Percentiles rank a stretch among this genome's conserved stretches.
These are phyloP conservation scores for Rheum nobile DNA, from an alignment of 148 eudicot genomes.

Conservation along the genomic window DNA sequence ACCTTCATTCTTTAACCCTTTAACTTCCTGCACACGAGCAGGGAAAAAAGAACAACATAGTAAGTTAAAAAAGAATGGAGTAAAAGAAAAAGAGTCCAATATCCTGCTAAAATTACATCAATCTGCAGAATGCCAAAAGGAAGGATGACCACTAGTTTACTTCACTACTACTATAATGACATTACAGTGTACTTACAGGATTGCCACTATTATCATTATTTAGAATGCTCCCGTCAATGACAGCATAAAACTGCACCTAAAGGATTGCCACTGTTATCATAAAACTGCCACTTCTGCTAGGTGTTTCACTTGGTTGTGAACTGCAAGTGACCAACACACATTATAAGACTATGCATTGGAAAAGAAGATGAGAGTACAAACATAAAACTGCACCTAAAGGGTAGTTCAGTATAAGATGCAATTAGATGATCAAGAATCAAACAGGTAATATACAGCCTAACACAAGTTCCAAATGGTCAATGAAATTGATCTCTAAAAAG, in stretches of 20 bases:
- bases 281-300: too few species aligned
- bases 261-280: too few species aligned
- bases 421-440: neutral
- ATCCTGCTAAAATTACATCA: neutral
- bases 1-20: conserved; percentile 20
- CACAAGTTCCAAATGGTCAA: neutral
- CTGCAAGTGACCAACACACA: too few species aligned
- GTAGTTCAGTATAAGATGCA: too few species aligned
- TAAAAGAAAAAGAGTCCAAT: neutral
- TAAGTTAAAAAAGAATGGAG: neutral
- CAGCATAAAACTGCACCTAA: too few species aligned
- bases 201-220: neutral
- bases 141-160: neutral
- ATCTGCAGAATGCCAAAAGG: neutral
- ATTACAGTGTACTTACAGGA: neutral
- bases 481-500: neutral
- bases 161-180: neutral
- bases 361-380: neutral
- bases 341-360: too few species aligned
- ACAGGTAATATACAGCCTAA: neutral
- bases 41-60: neutral
- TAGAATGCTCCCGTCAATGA: conserved; percentile 9
- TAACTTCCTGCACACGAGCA: conserved; percentile 20
- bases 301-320: too few species aligned
- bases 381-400: neutral